Evolutionary conservation across 306 rosid species (phyloP), one percentile per base, ranked within the genome.

Genomic region (Parietaria judaica): DNA sequence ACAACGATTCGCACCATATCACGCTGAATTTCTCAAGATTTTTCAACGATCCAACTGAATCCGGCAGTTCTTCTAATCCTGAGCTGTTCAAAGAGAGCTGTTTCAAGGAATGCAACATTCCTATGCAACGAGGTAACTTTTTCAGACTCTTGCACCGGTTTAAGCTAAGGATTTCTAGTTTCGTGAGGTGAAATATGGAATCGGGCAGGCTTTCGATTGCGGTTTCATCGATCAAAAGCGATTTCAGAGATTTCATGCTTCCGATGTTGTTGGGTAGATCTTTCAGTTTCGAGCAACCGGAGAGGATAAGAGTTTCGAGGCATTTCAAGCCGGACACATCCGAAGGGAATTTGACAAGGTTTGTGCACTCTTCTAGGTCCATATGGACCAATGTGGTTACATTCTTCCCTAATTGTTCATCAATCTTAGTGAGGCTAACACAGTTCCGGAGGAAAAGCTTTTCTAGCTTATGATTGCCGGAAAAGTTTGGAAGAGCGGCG

Each of bases 11-110:
- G 76, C 90, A 86, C 66, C 64, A 3, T 41, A 45, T 51, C 77
- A 86, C 66, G 44, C 76, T 69, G 14, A 86, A 71, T 58, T 13
- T 81, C 83, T 79, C 82, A 64, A 86, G 95, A 70, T 76, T 79
- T 56, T 5, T 57, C 69, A 86, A 72, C 51, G 57, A 48, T 31
- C 84, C 86, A 36, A 86, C n/a, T 4, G 88, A 72, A 23, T 69
- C 63, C 0, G 83, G 86, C 51, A 86, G 58, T 31, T 79, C 80
- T 51, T 81, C 76, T 52, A 86, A 48, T 14, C 70, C 84, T 43
- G 84, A 70, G 0, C 0, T 3, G 54, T 75, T 12, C 5, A 83
- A 79, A 37, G 86, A 81, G 37, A 83, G 16, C 56, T 69, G 79
- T 68, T 65, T 78, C 63, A 83, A 70, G 67, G 86, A 77, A 59